Evolutionary conservation across 179 eudicot species (phyloP).

Genomic region (Heliamphora pulchella): DNA sequence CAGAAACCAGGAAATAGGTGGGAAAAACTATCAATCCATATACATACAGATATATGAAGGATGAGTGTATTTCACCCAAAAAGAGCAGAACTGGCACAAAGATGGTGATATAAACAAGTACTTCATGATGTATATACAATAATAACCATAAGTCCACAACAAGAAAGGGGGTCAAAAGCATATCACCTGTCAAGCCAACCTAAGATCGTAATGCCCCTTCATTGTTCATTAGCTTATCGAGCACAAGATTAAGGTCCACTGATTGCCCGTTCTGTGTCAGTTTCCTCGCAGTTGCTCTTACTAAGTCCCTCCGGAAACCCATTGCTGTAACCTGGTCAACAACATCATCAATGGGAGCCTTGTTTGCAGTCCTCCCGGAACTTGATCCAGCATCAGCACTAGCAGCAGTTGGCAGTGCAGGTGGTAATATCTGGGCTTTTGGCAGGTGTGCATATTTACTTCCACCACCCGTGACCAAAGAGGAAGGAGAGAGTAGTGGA

Average conservation of each 20-base stretch:
- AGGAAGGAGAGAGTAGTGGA: background rate
- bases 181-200: slow-evolving; percentile 6
- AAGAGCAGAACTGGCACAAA: too few relatives aligned
- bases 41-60: too few relatives aligned
- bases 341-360: slow-evolving; percentile 18
- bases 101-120: background rate
- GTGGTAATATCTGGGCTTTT: slow-evolving; percentile 13
- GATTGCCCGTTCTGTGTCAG: slow-evolving; percentile 13
- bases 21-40: too few relatives aligned
- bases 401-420: slow-evolving; percentile 21
- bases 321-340: slow-evolving; percentile 22
- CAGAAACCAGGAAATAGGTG: too few relatives aligned
- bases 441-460: slow-evolving; percentile 1
- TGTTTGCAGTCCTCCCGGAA: slow-evolving; percentile 11
- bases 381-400: slow-evolving; percentile 13
- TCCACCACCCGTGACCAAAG: background rate
- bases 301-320: slow-evolving; percentile 27
- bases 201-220: background rate
- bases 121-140: background rate
- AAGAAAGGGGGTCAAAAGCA: background rate
- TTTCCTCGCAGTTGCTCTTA: slow-evolving; percentile 15
- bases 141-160: too few relatives aligned
- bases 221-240: slow-evolving; percentile 25
- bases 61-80: too few relatives aligned
- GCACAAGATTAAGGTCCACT: slow-evolving; percentile 21